Percentiles rank a stretch among this genome's conserved stretches.
Conservation (phyloP, 768 basidiomycete genomes). For the Lactarius hengduanensis region DNA sequence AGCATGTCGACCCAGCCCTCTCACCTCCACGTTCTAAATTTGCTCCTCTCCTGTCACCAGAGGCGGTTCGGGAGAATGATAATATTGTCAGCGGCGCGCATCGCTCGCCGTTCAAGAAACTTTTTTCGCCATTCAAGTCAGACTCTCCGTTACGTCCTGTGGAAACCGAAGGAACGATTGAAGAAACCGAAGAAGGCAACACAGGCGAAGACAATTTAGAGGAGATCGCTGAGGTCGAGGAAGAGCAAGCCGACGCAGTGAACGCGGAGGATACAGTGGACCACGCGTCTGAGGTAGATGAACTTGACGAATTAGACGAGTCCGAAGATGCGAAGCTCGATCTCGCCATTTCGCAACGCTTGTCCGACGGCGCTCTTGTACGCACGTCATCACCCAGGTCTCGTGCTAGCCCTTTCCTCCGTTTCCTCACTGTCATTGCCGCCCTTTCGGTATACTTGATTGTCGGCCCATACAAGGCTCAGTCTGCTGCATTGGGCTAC, state of each 20-base stretch:
- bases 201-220: constrained; percentile 24
- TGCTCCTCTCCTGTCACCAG: constrained; percentile 49
- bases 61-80: constrained; percentile 36
- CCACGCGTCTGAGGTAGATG: constrained; percentile 13
- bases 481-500: constrained; percentile 72
- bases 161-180: constrained; percentile 23
- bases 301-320: constrained; percentile 28
- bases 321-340: constrained; percentile 25
- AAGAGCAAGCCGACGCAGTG: constrained; percentile 19
- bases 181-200: constrained; percentile 29
- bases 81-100: constrained; percentile 17
- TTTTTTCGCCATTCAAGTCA: constrained; percentile 16
- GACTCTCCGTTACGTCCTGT: constrained; percentile 15
- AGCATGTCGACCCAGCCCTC: constrained; percentile 28
- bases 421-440: constrained; percentile 41
- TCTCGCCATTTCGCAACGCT: constrained; percentile 39
- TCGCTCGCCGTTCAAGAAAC: constrained; percentile 24
- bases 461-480: constrained; percentile 52
- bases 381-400: constrained; percentile 8
- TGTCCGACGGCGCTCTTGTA: constrained; percentile 38
- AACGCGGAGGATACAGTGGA: constrained; percentile 14
- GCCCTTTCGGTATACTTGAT: constrained; percentile 36
- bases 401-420: constrained; percentile 37
- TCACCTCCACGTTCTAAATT: constrained; percentile 55
- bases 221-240: constrained; percentile 10